Conservation (phyloP, 768 basidiomycete genomes). For the Cystobasidium ongulense region DNA sequence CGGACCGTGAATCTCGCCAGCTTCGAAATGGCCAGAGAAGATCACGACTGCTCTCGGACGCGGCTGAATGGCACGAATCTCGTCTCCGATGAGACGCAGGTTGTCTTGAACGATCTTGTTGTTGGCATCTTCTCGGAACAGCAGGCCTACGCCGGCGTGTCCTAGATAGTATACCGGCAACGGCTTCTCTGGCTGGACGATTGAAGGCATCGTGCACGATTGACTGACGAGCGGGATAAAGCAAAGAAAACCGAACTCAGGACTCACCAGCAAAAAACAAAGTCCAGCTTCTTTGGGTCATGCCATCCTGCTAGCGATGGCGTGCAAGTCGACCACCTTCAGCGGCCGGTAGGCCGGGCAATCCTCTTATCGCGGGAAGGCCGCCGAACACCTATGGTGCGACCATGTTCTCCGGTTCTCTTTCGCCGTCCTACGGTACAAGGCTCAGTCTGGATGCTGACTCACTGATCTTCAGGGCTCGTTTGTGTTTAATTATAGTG, state of each 20-base stretch:
- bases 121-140: constrained; percentile 9
- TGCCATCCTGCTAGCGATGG: too few relatives aligned
- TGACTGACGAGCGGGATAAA: neutral
- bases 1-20: constrained; percentile 15
- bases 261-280: too few relatives aligned
- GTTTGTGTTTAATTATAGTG: neutral
- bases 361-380: too few relatives aligned
- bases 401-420: too few relatives aligned
- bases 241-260: too few relatives aligned
- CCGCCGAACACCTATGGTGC: too few relatives aligned
- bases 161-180: constrained; percentile 23
- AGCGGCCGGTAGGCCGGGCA: too few relatives aligned
- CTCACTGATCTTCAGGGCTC: too few relatives aligned
- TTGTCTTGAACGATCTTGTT: constrained; percentile 13
- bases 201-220: neutral
- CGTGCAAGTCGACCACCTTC: too few relatives aligned
- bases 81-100: neutral
- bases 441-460: too few relatives aligned
- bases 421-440: too few relatives aligned
- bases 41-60: constrained; percentile 11
- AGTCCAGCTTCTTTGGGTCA: too few relatives aligned
- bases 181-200: neutral
- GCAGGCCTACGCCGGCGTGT: constrained; percentile 29
- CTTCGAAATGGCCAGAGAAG: constrained; percentile 22
- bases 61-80: constrained; percentile 21